Conservation (phyloP, 768 basidiomycete genomes). For the Tremella yokohamensis region DNA sequence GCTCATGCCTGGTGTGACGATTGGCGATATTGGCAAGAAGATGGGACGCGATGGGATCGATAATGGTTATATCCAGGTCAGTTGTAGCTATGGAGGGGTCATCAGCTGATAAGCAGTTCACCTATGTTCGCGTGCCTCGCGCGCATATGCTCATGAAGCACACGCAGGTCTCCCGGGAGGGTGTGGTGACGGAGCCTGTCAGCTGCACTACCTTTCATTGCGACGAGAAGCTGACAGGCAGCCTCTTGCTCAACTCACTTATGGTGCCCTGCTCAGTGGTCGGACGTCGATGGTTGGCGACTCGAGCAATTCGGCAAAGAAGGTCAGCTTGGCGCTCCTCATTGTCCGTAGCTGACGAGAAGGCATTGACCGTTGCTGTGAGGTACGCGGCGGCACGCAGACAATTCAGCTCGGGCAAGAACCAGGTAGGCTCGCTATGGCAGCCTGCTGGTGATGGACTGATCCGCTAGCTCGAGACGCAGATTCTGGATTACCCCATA, state of each 20-base stretch:
- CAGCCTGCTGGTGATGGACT: not conserved
- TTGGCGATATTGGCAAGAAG: constrained; percentile 55
- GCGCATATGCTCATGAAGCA: constrained; percentile 56
- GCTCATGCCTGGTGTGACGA: constrained; percentile 52
- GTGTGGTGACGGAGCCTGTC: constrained; percentile 52
- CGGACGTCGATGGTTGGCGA: constrained; percentile 53
- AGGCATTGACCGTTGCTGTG: constrained; percentile 54
- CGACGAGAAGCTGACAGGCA: constrained; percentile 14
- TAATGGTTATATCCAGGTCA: constrained; percentile 51
- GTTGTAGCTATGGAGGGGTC: constrained; percentile 9
- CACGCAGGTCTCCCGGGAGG: constrained; percentile 53
- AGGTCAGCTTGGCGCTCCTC: constrained; percentile 23
- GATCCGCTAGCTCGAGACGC: constrained; percentile 49
- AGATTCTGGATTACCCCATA: constrained; percentile 55
- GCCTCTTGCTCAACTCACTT: constrained; percentile 54
- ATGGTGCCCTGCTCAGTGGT: constrained; percentile 54
- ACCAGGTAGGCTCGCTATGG: constrained; percentile 34
- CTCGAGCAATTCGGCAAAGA: constrained; percentile 52
- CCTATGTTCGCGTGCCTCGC: constrained; percentile 53
- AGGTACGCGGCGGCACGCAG: constrained; percentile 54
- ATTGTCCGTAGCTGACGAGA: not conserved
- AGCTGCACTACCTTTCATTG: constrained; percentile 9
- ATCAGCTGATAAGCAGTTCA: constrained; percentile 51
- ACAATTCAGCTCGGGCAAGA: constrained; percentile 53
- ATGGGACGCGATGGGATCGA: constrained; percentile 54